A percentile compares a stretch with the other conserved stretches of the same genome.
Evolutionary conservation across 129 eudicot species (phyloP).

Genomic region (Saposhnikovia divaricata): DNA sequence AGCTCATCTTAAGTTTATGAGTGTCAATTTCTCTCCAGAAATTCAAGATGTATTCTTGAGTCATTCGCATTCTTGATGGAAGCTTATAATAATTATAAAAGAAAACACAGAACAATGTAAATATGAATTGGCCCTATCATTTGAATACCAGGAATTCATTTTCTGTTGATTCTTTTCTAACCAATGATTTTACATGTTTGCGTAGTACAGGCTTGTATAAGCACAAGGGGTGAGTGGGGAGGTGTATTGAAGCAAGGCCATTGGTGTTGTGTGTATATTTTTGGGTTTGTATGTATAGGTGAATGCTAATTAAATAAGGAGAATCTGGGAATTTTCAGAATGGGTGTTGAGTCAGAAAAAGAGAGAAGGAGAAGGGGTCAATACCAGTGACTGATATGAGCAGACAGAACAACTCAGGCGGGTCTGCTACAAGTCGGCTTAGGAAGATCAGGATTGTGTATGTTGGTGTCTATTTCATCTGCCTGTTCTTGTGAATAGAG

Average conservation of each 20-base stretch:
- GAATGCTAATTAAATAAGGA: background rate
- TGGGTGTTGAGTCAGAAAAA: background rate
- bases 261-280: background rate
- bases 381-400: background rate
- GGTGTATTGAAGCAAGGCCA: background rate
- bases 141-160: too few species aligned
- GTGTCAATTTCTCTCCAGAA: too few species aligned
- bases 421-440: background rate
- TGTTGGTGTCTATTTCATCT: background rate
- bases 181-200: too few species aligned
- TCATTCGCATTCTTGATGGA: too few species aligned
- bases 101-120: too few species aligned
- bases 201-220: background rate
- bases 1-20: too few species aligned
- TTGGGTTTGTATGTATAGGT: background rate
- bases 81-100: too few species aligned
- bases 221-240: background rate
- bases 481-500: background rate
- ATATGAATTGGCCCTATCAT: too few species aligned
- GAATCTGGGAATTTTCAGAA: background rate
- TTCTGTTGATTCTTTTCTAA: too few species aligned
- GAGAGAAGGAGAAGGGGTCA: background rate
- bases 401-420: background rate
- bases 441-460: background rate
- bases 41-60: too few species aligned